Conservation (phyloP, 2,329 filamentous ascomycete species). For the Fusarium staphyleae region DNA sequence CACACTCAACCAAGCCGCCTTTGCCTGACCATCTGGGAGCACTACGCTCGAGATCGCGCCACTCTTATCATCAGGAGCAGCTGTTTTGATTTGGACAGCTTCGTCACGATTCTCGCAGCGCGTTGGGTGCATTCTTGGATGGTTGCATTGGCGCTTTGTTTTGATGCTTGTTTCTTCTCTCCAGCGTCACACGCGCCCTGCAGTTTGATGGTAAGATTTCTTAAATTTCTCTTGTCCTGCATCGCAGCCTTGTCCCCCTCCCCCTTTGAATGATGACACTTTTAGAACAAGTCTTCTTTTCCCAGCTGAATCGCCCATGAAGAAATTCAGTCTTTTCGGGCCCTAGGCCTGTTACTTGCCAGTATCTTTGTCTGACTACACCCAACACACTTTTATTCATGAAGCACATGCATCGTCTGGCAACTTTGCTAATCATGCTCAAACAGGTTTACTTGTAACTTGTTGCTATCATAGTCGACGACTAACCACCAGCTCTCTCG, state of each 20-base stretch:
- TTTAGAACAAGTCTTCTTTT: conserved; percentile 79
- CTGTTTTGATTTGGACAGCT: conserved; percentile 29
- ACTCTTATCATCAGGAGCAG: conserved; percentile 13
- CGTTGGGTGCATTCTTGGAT: conserved; percentile 2
- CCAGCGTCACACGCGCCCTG: background rate
- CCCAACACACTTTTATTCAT: conserved; percentile 15
- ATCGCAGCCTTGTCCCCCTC: conserved; percentile 12
- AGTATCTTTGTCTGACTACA: conserved; percentile 81
- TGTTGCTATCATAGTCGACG: conserved; percentile 7
- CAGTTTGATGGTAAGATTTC: conserved; percentile 38
- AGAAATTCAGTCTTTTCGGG: conserved; percentile 74
- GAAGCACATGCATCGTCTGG: background rate
- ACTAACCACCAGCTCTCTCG: conserved; percentile 24
- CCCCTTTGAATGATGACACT: conserved; percentile 73
- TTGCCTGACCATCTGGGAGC: conserved; percentile 11
- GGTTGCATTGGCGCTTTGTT: conserved; percentile 12
- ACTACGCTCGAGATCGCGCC: conserved; percentile 12
- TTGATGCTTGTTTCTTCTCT: conserved; percentile 16
- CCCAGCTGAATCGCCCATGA: conserved; percentile 89
- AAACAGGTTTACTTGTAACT: conserved; percentile 15
- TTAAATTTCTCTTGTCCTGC: conserved; percentile 26
- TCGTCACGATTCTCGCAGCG: conserved; percentile 2
- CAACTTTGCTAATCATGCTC: conserved; percentile 36
- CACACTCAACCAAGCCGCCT: conserved; percentile 20
- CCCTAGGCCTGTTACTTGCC: conserved; percentile 84